Percentiles rank a stretch among this genome's conserved stretches.
Conservation (phyloP, 2,329 filamentous ascomycete species). For the Mollisia scopiformis region DNA sequence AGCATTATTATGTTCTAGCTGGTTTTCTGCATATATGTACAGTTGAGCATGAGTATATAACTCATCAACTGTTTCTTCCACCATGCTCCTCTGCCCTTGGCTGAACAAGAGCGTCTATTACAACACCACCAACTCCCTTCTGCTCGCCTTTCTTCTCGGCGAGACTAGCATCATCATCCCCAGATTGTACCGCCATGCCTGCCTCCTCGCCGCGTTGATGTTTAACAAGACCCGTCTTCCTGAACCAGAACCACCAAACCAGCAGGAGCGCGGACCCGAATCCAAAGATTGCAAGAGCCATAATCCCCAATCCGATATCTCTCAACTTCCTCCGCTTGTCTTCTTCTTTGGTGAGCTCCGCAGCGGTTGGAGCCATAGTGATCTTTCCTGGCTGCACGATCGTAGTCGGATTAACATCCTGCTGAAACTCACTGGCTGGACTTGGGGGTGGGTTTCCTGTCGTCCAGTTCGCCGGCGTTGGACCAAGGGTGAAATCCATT, state of each 20-base stretch:
- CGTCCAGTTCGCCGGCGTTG: conserved; percentile 55
- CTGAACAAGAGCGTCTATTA: not conserved
- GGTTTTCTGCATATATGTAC: not conserved
- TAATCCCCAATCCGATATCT: conserved; percentile 9
- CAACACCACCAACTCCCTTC: not conserved
- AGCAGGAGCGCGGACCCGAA: not conserved
- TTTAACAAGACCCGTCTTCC: not conserved
- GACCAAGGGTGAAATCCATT: conserved; percentile 65
- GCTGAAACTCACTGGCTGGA: conserved; percentile 45
- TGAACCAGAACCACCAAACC: conserved; percentile 7
- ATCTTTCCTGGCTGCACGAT: conserved; percentile 2
- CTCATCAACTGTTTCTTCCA: not conserved
- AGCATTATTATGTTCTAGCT: not conserved
- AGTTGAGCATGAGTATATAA: not conserved
- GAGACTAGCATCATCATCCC: not conserved
- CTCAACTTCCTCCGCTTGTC: not conserved
- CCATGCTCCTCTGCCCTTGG: not conserved
- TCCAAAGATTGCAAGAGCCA: conserved; percentile 1
- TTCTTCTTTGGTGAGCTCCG: not conserved
- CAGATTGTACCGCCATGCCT: not conserved
- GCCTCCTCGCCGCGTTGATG: not conserved
- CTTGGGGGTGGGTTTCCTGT: conserved; percentile 58
- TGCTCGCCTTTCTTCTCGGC: not conserved
- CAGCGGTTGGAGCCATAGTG: not conserved
- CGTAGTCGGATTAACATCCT: not conserved